Conservation (phyloP, 139 green algal genomes). For the Chlamydomonas eustigma region DNA sequence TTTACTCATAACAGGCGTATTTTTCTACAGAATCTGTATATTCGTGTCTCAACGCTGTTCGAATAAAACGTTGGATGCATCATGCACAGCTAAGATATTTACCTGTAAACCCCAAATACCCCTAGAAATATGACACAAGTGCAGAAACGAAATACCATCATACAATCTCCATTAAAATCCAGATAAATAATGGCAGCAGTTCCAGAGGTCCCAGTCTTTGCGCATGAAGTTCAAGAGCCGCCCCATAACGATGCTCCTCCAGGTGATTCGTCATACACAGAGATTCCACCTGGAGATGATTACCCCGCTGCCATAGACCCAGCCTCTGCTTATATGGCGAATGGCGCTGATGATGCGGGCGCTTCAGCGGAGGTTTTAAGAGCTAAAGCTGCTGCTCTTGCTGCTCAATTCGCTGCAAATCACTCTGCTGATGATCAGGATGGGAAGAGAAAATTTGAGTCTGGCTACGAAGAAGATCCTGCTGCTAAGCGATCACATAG, state of each 20-base stretch:
- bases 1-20: too few relatives aligned
- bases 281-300: slow-evolving; percentile 1
- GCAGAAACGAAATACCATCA: too few relatives aligned
- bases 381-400: slow-evolving; percentile 6
- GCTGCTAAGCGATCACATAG: slow-evolving; percentile 3
- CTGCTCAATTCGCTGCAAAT: slow-evolving; percentile 1
- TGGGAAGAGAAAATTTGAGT: neutral
- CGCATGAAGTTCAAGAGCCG: neutral
- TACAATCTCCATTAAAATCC: too few relatives aligned
- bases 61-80: too few relatives aligned
- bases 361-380: neutral
- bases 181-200: too few relatives aligned
- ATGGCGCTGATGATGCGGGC: neutral
- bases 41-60: too few relatives aligned
- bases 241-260: neutral
- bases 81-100: too few relatives aligned
- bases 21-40: too few relatives aligned
- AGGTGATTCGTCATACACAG: neutral
- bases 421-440: neutral
- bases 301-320: neutral
- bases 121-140: too few relatives aligned
- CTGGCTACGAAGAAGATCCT: neutral
- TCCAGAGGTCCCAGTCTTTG: too few relatives aligned
- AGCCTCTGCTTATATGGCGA: neutral
- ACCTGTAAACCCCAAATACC: too few relatives aligned